Evolutionary conservation across 495 filamentous ascomycete species (phyloP).

Genomic region (Sordaria brevicollis): DNA sequence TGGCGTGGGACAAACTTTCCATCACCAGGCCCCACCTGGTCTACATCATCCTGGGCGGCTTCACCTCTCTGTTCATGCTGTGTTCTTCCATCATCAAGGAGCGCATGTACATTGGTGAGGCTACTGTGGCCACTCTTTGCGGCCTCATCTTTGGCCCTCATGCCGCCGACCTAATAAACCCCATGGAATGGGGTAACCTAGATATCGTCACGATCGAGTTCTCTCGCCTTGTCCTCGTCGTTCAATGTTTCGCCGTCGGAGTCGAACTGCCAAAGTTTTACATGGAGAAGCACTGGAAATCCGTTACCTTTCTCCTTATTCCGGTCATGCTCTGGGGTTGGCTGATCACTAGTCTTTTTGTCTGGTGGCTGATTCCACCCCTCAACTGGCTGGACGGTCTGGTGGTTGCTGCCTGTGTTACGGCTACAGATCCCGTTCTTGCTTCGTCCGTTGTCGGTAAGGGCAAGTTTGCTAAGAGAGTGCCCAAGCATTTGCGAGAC

Average conservation of each 20-base stretch:
- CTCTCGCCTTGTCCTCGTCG: slow-evolving; percentile 92
- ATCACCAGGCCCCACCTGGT: slow-evolving; percentile 95
- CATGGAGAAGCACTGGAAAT: slow-evolving; percentile 97
- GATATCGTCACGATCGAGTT: slow-evolving; percentile 96
- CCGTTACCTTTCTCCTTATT: slow-evolving; percentile 75
- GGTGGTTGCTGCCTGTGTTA: slow-evolving; percentile 83
- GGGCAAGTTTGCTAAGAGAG: slow-evolving; percentile 94
- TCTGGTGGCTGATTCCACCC: slow-evolving; percentile 86
- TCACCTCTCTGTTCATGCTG: slow-evolving; percentile 97
- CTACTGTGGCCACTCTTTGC: slow-evolving; percentile 89
- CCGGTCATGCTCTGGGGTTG: slow-evolving; percentile 98
- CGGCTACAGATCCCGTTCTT: slow-evolving; percentile 93
- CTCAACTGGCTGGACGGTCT: slow-evolving; percentile 85
- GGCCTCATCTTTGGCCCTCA: slow-evolving; percentile 97
- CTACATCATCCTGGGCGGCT: slow-evolving; percentile 96
- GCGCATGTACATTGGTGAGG: slow-evolving; percentile 96
- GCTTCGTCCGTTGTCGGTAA: slow-evolving; percentile 98
- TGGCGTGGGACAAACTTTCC: slow-evolving; percentile 89
- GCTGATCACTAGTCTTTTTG: slow-evolving; percentile 87
- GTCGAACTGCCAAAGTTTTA: slow-evolving; percentile 97
- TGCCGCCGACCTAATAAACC: slow-evolving; percentile 85
- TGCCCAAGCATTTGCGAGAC: slow-evolving; percentile 95
- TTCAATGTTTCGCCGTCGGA: slow-evolving; percentile 98
- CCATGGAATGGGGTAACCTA: slow-evolving; percentile 75
- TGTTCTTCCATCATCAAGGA: slow-evolving; percentile 98